Evolutionary conservation across 2,329 filamentous ascomycete species (phyloP).

Genomic region (Penicillium expansum): DNA sequence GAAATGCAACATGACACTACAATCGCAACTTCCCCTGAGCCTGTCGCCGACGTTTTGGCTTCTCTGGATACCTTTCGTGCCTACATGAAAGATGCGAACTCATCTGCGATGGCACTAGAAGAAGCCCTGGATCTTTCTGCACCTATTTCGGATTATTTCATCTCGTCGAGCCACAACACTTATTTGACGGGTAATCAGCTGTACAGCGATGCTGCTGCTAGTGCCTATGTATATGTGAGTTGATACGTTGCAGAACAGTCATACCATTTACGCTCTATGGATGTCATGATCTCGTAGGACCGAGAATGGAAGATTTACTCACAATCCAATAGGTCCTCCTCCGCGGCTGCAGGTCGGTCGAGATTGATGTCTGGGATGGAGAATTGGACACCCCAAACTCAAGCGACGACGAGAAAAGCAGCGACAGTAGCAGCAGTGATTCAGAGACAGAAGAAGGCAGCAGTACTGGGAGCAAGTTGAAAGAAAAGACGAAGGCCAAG

Average conservation of each 20-base stretch:
- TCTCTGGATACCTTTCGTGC: slow-evolving; percentile 46
- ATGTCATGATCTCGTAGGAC: not conserved
- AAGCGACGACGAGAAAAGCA: slow-evolving; percentile 34
- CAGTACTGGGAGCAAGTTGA: slow-evolving; percentile 21
- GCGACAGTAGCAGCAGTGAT: slow-evolving; percentile 29
- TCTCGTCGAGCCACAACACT: slow-evolving; percentile 93
- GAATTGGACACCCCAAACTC: slow-evolving; percentile 43
- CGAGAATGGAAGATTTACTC: not conserved
- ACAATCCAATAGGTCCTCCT: slow-evolving; percentile 59
- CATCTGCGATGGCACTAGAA: slow-evolving; percentile 43
- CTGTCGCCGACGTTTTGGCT: slow-evolving; percentile 19
- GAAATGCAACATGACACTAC: slow-evolving; percentile 22
- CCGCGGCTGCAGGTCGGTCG: slow-evolving; percentile 81
- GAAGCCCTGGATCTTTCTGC: slow-evolving; percentile 58
- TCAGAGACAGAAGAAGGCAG: slow-evolving; percentile 23
- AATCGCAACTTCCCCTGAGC: not conserved
- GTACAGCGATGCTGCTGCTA: slow-evolving; percentile 70
- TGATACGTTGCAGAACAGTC: not conserved
- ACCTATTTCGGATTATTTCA: slow-evolving; percentile 85
- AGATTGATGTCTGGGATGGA: slow-evolving; percentile 94
- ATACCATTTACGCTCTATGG: not conserved
- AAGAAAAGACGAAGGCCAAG: slow-evolving; percentile 15
- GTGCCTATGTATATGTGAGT: slow-evolving; percentile 73
- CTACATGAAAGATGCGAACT: slow-evolving; percentile 48
- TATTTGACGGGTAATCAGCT: slow-evolving; percentile 87